Evolutionary conservation across 257 asterid species (phyloP).

Genomic region (Plantago ovata): DNA sequence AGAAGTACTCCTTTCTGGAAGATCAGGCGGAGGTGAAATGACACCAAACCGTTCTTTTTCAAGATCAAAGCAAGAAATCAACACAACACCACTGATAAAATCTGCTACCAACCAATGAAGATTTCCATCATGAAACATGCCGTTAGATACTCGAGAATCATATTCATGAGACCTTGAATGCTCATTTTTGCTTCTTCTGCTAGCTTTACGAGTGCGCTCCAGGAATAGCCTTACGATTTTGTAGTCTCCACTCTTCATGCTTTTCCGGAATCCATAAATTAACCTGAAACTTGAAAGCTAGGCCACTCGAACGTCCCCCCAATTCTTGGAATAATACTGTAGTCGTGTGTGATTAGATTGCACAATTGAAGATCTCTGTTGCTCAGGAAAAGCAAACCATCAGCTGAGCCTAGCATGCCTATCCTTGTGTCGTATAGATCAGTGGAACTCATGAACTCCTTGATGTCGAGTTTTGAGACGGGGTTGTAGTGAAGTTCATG

Average conservation of each 20-base stretch:
- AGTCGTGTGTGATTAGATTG: slow-evolving; percentile 22
- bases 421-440: neutral
- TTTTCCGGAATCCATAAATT: slow-evolving; percentile 24
- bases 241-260: neutral
- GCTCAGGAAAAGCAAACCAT: neutral
- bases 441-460: no score
- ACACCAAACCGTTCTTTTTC: slow-evolving; percentile 14
- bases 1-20: neutral
- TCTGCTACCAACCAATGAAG: slow-evolving; percentile 20
- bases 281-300: no score
- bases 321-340: slow-evolving; percentile 9
- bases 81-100: slow-evolving; percentile 12
- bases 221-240: neutral
- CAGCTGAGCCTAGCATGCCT: no score
- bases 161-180: neutral
- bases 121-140: slow-evolving; percentile 19
- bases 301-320: neutral
- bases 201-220: neutral
- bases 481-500: no score
- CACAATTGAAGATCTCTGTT: no score
- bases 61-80: no score
- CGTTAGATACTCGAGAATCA: neutral
- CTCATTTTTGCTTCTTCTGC: no score
- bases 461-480: no score
- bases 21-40: slow-evolving; percentile 16